These are phyloP conservation scores for Aegilops speltoides DNA, from an alignment of 176 grass and related monocot genomes.

Conservation along the genomic window DNA sequence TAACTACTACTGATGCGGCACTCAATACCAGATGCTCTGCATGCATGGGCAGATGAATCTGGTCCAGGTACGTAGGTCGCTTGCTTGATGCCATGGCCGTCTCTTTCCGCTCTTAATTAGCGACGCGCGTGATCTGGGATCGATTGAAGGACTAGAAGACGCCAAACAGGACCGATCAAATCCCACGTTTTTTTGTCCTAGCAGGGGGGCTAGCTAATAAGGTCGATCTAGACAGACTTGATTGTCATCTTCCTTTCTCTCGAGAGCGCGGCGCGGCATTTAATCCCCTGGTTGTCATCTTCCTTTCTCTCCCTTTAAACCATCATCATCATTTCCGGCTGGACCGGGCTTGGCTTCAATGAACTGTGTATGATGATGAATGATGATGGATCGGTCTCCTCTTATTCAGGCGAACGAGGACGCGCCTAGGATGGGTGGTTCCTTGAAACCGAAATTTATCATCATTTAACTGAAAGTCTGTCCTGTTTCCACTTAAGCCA, in stretches of 20 bases:
- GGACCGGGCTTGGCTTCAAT: too few relatives aligned
- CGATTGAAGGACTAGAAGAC: not conserved
- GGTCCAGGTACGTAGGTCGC: not conserved
- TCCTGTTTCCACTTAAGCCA: too few relatives aligned
- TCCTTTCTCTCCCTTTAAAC: not conserved
- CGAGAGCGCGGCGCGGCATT: not conserved
- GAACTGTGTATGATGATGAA: not conserved
- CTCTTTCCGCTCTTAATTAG: not conserved
- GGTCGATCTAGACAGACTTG: not conserved
- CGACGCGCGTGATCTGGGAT: not conserved
- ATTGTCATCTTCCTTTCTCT: too few relatives aligned
- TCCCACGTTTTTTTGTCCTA: conserved; percentile 10
- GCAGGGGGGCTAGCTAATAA: not conserved
- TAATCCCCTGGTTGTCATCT: not conserved
- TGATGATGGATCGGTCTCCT: not conserved
- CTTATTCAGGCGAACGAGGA: not conserved
- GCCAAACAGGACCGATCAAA: not conserved
- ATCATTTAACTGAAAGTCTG: too few relatives aligned
- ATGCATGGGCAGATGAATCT: not conserved
- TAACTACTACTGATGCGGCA: not conserved
- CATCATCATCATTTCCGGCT: not conserved
- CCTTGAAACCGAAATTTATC: too few relatives aligned
- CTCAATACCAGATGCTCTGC: too few relatives aligned
- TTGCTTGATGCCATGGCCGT: not conserved
- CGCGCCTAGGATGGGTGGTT: too few relatives aligned